Conservation (phyloP, 306 rosid genomes). For the Prunus kanzakura region DNA sequence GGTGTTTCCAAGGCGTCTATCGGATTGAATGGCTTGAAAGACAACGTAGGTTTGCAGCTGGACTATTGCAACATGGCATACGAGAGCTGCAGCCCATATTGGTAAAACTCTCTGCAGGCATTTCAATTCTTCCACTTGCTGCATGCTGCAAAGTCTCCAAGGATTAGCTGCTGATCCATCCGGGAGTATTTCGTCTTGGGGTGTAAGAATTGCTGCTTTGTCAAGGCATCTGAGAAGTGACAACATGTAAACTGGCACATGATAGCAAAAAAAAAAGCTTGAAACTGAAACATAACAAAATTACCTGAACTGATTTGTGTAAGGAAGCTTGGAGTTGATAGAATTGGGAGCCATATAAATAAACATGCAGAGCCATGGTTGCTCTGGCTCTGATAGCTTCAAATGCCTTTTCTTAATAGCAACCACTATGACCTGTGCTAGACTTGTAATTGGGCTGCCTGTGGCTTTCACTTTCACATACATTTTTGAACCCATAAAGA, state of each 20-base stretch:
- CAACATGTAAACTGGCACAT: background rate
- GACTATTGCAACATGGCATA: slow-evolving; percentile 33
- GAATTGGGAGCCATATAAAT: slow-evolving; percentile 46
- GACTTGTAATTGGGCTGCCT: slow-evolving; percentile 79
- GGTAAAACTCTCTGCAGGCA: slow-evolving; percentile 71
- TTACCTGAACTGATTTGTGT: slow-evolving; percentile 81
- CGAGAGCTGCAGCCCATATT: slow-evolving; percentile 50
- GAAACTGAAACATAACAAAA: no score
- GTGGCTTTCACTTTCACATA: slow-evolving; percentile 73
- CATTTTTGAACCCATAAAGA: slow-evolving; percentile 61
- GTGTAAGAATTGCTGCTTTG: slow-evolving; percentile 68
- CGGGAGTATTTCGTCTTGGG: slow-evolving; percentile 42
- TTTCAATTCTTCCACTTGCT: slow-evolving; percentile 90
- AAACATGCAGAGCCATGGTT: slow-evolving; percentile 55
- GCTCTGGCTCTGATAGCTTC: slow-evolving; percentile 45
- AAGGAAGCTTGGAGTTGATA: slow-evolving; percentile 58
- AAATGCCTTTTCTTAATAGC: slow-evolving; percentile 56
- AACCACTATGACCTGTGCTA: slow-evolving; percentile 63
- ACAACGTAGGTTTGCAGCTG: slow-evolving; percentile 60
- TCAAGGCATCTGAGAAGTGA: slow-evolving; percentile 48
- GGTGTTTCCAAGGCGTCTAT: slow-evolving; percentile 47
- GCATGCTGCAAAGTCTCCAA: slow-evolving; percentile 75
- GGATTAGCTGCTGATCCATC: slow-evolving; percentile 76
- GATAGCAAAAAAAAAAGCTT: background rate
- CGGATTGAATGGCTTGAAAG: slow-evolving; percentile 83